phyloP scores from a whole-genome alignment of 441 rosid genomes.

The Pelargonium australe region DNA sequence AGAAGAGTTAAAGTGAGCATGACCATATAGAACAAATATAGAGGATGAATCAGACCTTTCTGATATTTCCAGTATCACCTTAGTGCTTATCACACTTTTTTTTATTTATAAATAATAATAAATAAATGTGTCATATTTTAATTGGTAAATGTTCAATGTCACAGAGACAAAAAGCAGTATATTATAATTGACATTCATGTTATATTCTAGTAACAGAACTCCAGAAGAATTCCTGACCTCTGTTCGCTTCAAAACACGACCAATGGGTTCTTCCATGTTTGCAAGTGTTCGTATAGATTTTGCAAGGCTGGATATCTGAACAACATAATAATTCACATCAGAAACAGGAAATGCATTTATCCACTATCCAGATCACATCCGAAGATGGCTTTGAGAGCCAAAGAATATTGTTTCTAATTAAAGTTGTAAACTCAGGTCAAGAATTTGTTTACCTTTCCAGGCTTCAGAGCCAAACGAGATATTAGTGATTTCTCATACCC shows the following conservation, averaged over 20 bases:
- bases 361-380: no score
- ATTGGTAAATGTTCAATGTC: no score
- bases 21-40: no score
- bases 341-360: not conserved
- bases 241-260: slow-evolving; percentile 38
- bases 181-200: no score
- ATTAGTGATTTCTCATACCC: slow-evolving; percentile 40
- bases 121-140: no score
- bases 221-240: slow-evolving; percentile 32
- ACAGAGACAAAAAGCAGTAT: no score
- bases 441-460: slow-evolving; percentile 36
- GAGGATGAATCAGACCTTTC: no score
- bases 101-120: no score
- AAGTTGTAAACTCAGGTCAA: not conserved
- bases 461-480: slow-evolving; percentile 40
- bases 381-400: not conserved
- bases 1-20: slow-evolving; percentile 6
- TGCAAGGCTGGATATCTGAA: slow-evolving; percentile 41
- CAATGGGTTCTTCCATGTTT: slow-evolving; percentile 53
- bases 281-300: slow-evolving; percentile 43
- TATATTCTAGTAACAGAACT: not conserved
- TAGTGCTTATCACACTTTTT: no score
- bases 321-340: slow-evolving; percentile 11
- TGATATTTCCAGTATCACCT: no score
- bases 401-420: not conserved